Percentiles rank a stretch among this genome's conserved stretches.
Conservation (phyloP, 805 yeast genomes). For the Candida maltosa region DNA sequence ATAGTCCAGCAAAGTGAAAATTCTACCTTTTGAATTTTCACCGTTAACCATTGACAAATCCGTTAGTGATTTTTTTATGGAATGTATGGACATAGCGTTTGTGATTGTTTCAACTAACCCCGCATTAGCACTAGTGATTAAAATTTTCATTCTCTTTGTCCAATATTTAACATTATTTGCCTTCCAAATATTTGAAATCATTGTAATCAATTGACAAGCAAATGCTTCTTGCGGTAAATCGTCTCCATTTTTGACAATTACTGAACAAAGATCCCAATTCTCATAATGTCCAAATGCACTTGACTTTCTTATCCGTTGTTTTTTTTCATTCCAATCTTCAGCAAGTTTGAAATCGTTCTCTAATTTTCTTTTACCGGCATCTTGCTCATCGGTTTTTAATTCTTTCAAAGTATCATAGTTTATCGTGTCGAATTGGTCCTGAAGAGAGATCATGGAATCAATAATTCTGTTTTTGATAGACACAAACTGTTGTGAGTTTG, state of each 20-base stretch:
- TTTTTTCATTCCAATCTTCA: conserved; percentile 89
- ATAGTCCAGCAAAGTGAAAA: conserved; percentile 76
- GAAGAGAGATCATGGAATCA: conserved; percentile 20
- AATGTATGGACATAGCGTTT: conserved; percentile 89
- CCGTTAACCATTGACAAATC: conserved; percentile 66
- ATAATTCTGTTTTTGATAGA: conserved; percentile 23
- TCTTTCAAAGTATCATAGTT: conserved; percentile 34
- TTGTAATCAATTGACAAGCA: conserved; percentile 90
- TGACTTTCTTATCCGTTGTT: conserved; percentile 70
- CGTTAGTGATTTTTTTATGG: conserved; percentile 89
- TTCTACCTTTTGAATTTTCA: conserved; percentile 64
- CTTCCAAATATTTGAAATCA: conserved; percentile 84
- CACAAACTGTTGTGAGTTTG: conserved; percentile 34
- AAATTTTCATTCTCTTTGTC: conserved; percentile 91
- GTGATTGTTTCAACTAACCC: conserved; percentile 96
- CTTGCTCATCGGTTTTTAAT: conserved; percentile 56
- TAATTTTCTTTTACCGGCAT: conserved; percentile 79
- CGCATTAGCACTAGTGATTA: conserved; percentile 84
- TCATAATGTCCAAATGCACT: conserved; percentile 82
- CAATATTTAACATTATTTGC: conserved; percentile 68
- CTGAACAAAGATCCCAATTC: conserved; percentile 94
- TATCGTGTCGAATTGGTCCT: conserved; percentile 39
- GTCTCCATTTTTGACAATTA: conserved; percentile 93
- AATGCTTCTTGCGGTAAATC: conserved; percentile 96
- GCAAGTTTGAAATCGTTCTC: conserved; percentile 92